Percentiles rank a stretch among this genome's conserved stretches.
These are phyloP conservation scores for Citrus sp. DNA, from an alignment of 345 rosid species.

Conservation along the genomic window DNA sequence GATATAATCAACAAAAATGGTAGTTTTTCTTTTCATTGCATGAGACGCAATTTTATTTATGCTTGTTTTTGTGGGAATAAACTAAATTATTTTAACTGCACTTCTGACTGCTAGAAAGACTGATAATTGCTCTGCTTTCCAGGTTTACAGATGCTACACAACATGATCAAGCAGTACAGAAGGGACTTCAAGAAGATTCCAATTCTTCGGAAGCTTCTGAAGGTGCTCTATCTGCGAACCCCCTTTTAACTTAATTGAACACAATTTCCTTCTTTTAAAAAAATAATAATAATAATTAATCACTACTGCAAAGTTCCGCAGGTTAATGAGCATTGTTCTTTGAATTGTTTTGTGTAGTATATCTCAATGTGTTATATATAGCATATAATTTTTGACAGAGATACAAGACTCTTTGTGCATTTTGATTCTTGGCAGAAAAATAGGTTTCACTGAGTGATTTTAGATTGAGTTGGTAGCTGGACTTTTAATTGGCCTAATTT, in stretches of 20 bases:
- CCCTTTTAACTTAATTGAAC: background rate
- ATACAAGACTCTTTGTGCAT: background rate
- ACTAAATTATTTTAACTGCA: background rate
- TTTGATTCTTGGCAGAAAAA: too few relatives aligned
- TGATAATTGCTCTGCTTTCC: slow-evolving; percentile 22
- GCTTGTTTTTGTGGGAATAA: slow-evolving; percentile 3
- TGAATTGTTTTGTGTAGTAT: background rate
- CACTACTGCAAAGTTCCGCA: background rate
- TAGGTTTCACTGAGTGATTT: too few relatives aligned
- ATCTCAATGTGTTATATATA: background rate
- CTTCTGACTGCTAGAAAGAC: slow-evolving; percentile 17
- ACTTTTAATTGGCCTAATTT: background rate
- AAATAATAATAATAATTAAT: too few relatives aligned
- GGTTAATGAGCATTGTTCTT: background rate
- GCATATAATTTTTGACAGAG: background rate
- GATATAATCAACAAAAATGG: slow-evolving; percentile 94
- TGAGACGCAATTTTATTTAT: slow-evolving; percentile 13
- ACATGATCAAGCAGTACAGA: slow-evolving; percentile 89
- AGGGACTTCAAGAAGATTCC: slow-evolving; percentile 93
- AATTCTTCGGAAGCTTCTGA: slow-evolving; percentile 91
- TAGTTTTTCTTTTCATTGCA: slow-evolving; percentile 27
- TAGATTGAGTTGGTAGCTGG: background rate
- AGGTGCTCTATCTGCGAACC: slow-evolving; percentile 46
- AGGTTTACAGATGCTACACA: slow-evolving; percentile 98
- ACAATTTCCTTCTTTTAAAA: background rate